Evolutionary conservation across 805 yeast genomes (phyloP).

Genomic region (Debaryomyces prosopidis): DNA sequence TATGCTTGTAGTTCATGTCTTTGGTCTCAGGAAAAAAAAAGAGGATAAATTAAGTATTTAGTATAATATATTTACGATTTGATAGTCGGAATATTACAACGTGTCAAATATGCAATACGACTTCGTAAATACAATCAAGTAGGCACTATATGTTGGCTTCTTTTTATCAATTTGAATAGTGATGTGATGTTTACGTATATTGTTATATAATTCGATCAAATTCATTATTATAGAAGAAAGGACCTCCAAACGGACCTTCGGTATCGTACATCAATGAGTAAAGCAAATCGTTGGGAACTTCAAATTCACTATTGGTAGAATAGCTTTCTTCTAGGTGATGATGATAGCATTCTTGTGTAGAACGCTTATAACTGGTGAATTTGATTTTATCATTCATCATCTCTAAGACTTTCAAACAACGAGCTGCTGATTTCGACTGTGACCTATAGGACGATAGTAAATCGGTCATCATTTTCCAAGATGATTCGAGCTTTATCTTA

Average conservation of each 20-base stretch:
- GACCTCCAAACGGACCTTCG: constrained; percentile 14
- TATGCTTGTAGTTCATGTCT: constrained; percentile 1
- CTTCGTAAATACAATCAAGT: too few relatives aligned
- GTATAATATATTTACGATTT: too few relatives aligned
- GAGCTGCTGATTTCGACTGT: constrained; percentile 11
- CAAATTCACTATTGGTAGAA: constrained; percentile 6
- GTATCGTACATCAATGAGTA: constrained; percentile 12
- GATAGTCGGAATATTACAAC: too few relatives aligned
- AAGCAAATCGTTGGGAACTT: constrained; percentile 11
- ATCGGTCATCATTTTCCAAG: constrained; percentile 9
- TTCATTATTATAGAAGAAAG: constrained; percentile 9
- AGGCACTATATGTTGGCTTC: too few relatives aligned
- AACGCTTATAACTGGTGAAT: too few relatives aligned
- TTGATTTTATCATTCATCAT: constrained; percentile 11
- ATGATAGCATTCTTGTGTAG: too few relatives aligned
- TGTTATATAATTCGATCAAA: constrained; percentile 1
- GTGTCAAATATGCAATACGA: too few relatives aligned
- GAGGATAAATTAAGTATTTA: too few relatives aligned
- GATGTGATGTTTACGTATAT: too few relatives aligned
- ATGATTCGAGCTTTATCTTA: not conserved
- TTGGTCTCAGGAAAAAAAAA: constrained; percentile 2
- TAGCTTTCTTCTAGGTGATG: too few relatives aligned
- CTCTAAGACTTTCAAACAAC: constrained; percentile 11
- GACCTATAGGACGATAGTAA: constrained; percentile 7
- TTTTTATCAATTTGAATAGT: too few relatives aligned